These are phyloP conservation scores for Pythium folliculosum DNA, from an alignment of 352 stramenopile genomes.

Conservation along the genomic window DNA sequence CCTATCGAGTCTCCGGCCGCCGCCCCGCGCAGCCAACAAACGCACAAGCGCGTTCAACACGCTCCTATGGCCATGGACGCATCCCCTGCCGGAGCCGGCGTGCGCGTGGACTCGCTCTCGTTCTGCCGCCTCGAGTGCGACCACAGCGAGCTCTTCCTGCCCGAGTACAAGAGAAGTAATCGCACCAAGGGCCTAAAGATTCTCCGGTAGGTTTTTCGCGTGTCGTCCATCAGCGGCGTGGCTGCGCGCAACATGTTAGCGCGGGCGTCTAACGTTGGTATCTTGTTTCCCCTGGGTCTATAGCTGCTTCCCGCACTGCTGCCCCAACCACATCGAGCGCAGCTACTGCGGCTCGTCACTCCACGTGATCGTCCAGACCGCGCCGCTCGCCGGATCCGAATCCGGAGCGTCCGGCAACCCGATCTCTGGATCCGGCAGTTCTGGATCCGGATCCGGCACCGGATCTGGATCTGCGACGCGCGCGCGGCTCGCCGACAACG, in stretches of 20 bases:
- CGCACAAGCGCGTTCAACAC: no score
- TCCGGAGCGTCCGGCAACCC: background rate
- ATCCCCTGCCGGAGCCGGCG: background rate
- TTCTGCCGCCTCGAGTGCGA: slow-evolving; percentile 69
- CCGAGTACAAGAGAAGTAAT: slow-evolving; percentile 76
- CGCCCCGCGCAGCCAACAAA: no score
- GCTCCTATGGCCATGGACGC: background rate
- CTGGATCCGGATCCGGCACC: background rate
- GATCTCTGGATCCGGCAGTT: no score
- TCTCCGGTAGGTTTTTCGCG: slow-evolving; percentile 33
- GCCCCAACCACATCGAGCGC: slow-evolving; percentile 31
- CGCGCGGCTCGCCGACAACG: slow-evolving; percentile 21
- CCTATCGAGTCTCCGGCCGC: no score
- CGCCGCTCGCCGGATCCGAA: no score
- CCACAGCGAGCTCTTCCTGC: slow-evolving; percentile 61
- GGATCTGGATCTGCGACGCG: background rate
- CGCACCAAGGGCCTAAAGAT: slow-evolving; percentile 78
- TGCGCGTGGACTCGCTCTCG: slow-evolving; percentile 35
- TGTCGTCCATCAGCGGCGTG: background rate
- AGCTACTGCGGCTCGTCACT: slow-evolving; percentile 36
- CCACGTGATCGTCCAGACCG: slow-evolving; percentile 33
- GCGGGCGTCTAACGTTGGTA: background rate
- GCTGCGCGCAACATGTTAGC: background rate
- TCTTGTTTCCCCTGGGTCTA: background rate
- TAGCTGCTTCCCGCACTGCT: slow-evolving; percentile 34